Base-by-base conservation (phyloP, 2,329 filamentous ascomycete genomes). In the Trichophyton benhamiae region DNA sequence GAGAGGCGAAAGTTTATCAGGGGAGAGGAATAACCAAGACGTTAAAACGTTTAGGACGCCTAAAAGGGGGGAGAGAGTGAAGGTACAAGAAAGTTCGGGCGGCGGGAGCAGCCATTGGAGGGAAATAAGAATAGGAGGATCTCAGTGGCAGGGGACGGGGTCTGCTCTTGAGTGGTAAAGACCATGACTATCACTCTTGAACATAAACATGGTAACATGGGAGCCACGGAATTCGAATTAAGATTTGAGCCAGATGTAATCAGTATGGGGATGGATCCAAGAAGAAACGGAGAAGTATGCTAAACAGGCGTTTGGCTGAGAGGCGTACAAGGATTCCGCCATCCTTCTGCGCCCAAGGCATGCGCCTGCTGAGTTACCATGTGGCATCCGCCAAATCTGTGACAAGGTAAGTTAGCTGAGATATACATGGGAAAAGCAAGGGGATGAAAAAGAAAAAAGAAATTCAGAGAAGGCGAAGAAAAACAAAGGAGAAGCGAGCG, bases 1-100 rank as follows among this genome's bases (percentile, higher is more conserved):
- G 36, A 20, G 53, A 58, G 55, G 61, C 57, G 48, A 57, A 58
- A 59, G 52, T 17, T 38, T 53, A 62, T 57, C 49, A 55, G 49
- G 49, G 25, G 36, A 55, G 20, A 33, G 49, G 6, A 33, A 36
- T 55, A 36, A 55, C 49, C 30, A 55, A 55, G 49, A 55, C 49
- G 49, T 55, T 55, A 55, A 55, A 55, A 27, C 49, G 49, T 55
- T 55, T 55, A n/a, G 30, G 30, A 36, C 49, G 25, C 33, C 27
- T 55, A 20, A 27, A 55, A 33, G 17, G 27, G 49, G 25, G 49
- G 15, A 8, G 25, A 27, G 15, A 15, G 17, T 15, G 15, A 36
- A 55, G 27, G 1, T 4, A 4, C 22, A 17, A 13, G 49, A 25
- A 8, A 55, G 25, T 36, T 55, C 49, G 49, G 49, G 27, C 49